A percentile compares a stretch with the other conserved stretches of the same genome.
These are phyloP conservation scores for Lichtheimia ramosa DNA, from an alignment of 371 early-diverging fungal genomes.

Conservation along the genomic window DNA sequence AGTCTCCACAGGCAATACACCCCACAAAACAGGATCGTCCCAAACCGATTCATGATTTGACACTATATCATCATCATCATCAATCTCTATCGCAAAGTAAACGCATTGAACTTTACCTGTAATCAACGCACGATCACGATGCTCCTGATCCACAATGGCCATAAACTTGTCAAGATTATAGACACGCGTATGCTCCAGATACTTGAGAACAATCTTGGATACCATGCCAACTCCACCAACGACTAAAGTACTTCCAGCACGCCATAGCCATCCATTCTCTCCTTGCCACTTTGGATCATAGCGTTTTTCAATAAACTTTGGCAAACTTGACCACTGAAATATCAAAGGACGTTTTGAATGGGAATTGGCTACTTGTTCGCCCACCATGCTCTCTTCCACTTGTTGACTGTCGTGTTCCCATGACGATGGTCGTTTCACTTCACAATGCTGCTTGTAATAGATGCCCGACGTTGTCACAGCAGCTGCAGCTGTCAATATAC, in stretches of 20 bases:
- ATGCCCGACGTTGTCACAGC: no score
- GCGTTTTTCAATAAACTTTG: slow-evolving; percentile 26
- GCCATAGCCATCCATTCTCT: slow-evolving; percentile 45
- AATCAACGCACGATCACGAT: slow-evolving; percentile 61
- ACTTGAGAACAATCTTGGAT: slow-evolving; percentile 56
- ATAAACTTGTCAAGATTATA: slow-evolving; percentile 63
- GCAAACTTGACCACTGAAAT: slow-evolving; percentile 40
- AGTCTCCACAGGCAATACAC: slow-evolving; percentile 59
- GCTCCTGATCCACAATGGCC: slow-evolving; percentile 50
- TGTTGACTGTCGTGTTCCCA: background rate
- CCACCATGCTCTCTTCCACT: slow-evolving; percentile 5
- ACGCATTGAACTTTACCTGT: slow-evolving; percentile 51
- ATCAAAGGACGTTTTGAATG: slow-evolving; percentile 10
- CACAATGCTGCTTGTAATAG: no score
- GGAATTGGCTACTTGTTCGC: slow-evolving; percentile 23
- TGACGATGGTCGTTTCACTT: no score
- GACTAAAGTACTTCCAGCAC: slow-evolving; percentile 38
- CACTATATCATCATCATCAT: slow-evolving; percentile 19
- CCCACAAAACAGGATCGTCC: slow-evolving; percentile 89
- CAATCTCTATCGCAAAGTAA: background rate
- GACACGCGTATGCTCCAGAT: slow-evolving; percentile 50
- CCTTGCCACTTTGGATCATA: slow-evolving; percentile 20
- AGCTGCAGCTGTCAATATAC: no score
- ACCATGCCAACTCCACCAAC: slow-evolving; percentile 46
- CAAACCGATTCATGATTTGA: slow-evolving; percentile 57